Conservation (phyloP, 2,329 filamentous ascomycete genomes). For the Ophiostoma pallidulum region DNA sequence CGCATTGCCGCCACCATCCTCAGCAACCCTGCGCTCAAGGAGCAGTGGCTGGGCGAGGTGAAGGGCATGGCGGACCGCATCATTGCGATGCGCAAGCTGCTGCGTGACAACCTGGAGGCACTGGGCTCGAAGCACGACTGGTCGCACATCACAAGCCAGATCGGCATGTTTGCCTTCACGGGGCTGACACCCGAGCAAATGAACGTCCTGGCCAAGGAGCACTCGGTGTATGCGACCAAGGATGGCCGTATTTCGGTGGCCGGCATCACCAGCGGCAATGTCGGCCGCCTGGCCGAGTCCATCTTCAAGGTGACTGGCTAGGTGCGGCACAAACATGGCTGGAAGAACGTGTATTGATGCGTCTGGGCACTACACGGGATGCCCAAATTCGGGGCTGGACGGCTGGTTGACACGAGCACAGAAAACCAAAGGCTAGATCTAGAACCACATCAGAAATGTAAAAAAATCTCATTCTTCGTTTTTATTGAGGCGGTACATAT, state of each 20-base stretch:
- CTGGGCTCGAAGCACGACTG: constrained; percentile 95
- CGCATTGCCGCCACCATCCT: constrained; percentile 89
- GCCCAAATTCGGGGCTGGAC: too few species aligned
- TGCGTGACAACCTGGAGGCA: constrained; percentile 91
- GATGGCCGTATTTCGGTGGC: constrained; percentile 80
- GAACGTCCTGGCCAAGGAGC: constrained; percentile 83
- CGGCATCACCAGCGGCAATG: constrained; percentile 71
- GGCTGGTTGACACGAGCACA: too few species aligned
- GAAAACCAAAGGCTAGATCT: too few species aligned
- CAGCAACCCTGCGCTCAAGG: constrained; percentile 72
- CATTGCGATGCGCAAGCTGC: constrained; percentile 91
- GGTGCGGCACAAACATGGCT: too few species aligned
- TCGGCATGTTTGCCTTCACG: constrained; percentile 99
- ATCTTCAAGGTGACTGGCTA: constrained; percentile 75
- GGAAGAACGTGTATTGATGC: too few species aligned
- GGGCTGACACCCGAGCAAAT: constrained; percentile 86
- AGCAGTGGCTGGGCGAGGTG: constrained; percentile 93
- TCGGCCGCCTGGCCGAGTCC: constrained; percentile 69
- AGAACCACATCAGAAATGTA: too few species aligned
- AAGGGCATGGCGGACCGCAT: constrained; percentile 99
- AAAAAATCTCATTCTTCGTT: too few species aligned
- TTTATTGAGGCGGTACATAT: too few species aligned
- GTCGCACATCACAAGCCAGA: constrained; percentile 97
- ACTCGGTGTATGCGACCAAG: constrained; percentile 96
- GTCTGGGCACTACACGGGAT: too few species aligned